Evolutionary conservation across 352 stramenopile genomes (phyloP), one percentile per base, ranked within the genome.

Genomic region (Globisporangium carolinianum): DNA sequence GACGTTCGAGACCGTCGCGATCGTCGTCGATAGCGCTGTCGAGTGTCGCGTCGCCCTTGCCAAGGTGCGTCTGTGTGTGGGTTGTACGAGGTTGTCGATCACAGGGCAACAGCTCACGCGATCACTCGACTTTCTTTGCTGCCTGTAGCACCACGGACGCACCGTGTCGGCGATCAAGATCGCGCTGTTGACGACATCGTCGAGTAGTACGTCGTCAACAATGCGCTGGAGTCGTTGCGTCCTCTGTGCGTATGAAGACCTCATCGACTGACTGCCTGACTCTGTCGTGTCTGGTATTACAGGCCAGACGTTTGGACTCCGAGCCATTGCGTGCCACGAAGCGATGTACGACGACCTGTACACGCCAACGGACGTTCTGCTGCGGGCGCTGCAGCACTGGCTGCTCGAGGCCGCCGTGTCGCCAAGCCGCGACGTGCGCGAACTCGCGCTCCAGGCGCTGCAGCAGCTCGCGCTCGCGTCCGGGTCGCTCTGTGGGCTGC

Each of bases 401-500:
- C 64, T 95, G 1, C 57, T 87, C 15, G 54, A 77, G 43, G 81
- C 82, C 9, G 77, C 82, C 6, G 56, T 79, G 6, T 93, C 82
- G 9, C 43, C 65, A 4, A 64, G 66, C 1, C 47, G 63, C 38
- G 63, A 75, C 32, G 64, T 92, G 7, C 78, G 86, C 38, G 77
- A 91, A 53, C 68, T 87, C 4, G 76, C 83, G 0, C 58, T 92
- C 7, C 52, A 79, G 53, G 79, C 75, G 14, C 63, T 93, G 1
- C 68, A 91, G 47, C 75, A 69, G 18, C 38, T 95, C 32, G 67
- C 75, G 17, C 71, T 95, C 6, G 77, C 81, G 36, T 93, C 80
- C 10, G 86, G 86, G 11, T 95, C 86, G 4, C 66, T 95, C 9
- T 94, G 84, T 55, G 80, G 80, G 6, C 62, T 95, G 6, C 38